Conservation (phyloP, 2,329 filamentous ascomycete species). For the Colletotrichum sp. region DNA sequence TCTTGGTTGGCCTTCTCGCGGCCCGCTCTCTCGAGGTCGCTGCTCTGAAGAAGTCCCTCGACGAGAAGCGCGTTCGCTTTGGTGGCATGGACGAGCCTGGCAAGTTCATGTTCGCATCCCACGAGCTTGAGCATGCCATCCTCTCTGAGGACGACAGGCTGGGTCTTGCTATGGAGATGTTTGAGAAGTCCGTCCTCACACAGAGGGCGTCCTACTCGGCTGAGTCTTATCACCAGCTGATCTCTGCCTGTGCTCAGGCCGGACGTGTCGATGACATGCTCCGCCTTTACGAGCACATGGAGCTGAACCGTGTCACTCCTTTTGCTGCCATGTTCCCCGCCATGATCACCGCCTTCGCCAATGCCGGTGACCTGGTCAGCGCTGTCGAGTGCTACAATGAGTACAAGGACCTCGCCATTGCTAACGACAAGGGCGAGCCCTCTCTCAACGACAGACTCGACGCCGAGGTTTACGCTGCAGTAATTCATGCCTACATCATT, state of each 20-base stretch:
- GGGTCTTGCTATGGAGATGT: slow-evolving; percentile 83
- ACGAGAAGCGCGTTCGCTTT: slow-evolving; percentile 83
- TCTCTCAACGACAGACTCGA: slow-evolving; percentile 77
- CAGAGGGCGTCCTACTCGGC: slow-evolving; percentile 73
- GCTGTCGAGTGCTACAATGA: slow-evolving; percentile 96
- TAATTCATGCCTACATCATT: slow-evolving; percentile 87
- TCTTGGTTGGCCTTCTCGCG: slow-evolving; percentile 83
- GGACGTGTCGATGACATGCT: slow-evolving; percentile 89
- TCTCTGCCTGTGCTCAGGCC: slow-evolving; percentile 84
- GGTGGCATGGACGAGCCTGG: slow-evolving; percentile 84
- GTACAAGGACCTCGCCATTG: slow-evolving; percentile 88
- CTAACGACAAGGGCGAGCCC: slow-evolving; percentile 76
- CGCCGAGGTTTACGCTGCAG: slow-evolving; percentile 84
- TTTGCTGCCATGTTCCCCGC: slow-evolving; percentile 84
- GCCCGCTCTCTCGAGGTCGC: slow-evolving; percentile 81
- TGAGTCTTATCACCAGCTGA: slow-evolving; percentile 84
- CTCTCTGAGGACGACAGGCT: slow-evolving; percentile 87
- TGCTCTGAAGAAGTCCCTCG: slow-evolving; percentile 73
- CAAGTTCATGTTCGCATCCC: slow-evolving; percentile 87
- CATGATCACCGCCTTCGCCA: slow-evolving; percentile 95
- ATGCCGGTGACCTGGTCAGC: slow-evolving; percentile 79
- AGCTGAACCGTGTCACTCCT: slow-evolving; percentile 74
- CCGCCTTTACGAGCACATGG: slow-evolving; percentile 90
- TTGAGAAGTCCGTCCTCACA: slow-evolving; percentile 74
- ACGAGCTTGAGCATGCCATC: slow-evolving; percentile 86